Percentiles rank a stretch among this genome's conserved stretches.
phyloP scores from a whole-genome alignment of 2,329 filamentous ascomycete genomes.

The Microcyclosporella mali region DNA sequence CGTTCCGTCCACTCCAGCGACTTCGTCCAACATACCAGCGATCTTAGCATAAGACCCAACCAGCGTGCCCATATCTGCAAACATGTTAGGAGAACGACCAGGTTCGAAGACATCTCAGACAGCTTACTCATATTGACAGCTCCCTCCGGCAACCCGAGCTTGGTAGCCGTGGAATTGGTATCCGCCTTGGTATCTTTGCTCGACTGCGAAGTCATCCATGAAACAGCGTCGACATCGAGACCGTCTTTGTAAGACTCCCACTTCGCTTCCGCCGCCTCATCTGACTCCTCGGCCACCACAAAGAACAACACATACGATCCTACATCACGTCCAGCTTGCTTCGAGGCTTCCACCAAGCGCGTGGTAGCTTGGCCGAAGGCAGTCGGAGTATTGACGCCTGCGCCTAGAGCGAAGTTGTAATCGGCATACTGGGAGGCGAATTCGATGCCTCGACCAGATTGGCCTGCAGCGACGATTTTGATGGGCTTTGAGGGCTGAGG shows the following conservation, averaged over 20 bases:
- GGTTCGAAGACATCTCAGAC: no score
- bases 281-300: slow-evolving; percentile 10
- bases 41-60: slow-evolving; percentile 5
- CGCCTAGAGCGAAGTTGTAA: slow-evolving; percentile 13
- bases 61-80: slow-evolving; percentile 8
- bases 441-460: slow-evolving; percentile 9
- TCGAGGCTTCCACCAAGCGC: slow-evolving; percentile 6
- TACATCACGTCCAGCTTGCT: slow-evolving; percentile 9
- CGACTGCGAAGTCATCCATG: slow-evolving; percentile 10
- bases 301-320: slow-evolving; percentile 14
- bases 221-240: slow-evolving; percentile 11
- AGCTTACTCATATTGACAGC: slow-evolving; percentile 11
- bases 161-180: slow-evolving; percentile 6
- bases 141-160: slow-evolving; percentile 7
- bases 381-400: slow-evolving; percentile 11
- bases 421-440: slow-evolving; percentile 11
- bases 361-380: slow-evolving; percentile 5
- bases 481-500: slow-evolving; percentile 5
- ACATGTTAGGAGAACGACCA: no score
- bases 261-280: slow-evolving; percentile 9
- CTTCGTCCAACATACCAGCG: slow-evolving; percentile 6
- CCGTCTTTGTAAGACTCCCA: slow-evolving; percentile 13
- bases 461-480: slow-evolving; percentile 12
- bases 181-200: slow-evolving; percentile 12
- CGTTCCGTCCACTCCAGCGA: slow-evolving; percentile 5